Conservation (phyloP, 192 early-diverging fungal genomes). For the Globomyces pollinis-pini region DNA sequence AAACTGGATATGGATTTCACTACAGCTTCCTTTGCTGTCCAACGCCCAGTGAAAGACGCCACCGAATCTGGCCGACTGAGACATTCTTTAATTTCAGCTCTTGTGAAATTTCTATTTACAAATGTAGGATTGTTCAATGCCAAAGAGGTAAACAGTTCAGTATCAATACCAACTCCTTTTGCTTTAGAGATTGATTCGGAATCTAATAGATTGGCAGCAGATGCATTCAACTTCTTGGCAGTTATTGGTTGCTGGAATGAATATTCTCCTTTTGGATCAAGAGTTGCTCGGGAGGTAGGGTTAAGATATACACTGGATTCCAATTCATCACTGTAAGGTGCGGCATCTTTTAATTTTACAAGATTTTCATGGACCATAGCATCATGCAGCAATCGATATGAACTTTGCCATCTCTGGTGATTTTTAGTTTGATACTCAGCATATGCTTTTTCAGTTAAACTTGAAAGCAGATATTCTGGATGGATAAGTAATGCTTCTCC, state of each 20-base stretch:
- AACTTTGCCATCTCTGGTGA: conserved; percentile 60
- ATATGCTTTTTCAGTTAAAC: conserved; percentile 63
- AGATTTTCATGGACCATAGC: conserved; percentile 71
- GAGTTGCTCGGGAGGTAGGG: conserved; percentile 73
- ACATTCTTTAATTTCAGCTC: conserved; percentile 75
- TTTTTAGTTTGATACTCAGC: conserved; percentile 62
- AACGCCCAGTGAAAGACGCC: conserved; percentile 84
- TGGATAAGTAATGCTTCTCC: conserved; percentile 80
- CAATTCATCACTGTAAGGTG: conserved; percentile 77
- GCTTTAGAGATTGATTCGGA: background rate
- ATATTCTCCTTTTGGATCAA: conserved; percentile 67
- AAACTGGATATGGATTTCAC: conserved; percentile 84
- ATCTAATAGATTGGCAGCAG: conserved; percentile 16
- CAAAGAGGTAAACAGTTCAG: conserved; percentile 76
- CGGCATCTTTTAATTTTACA: conserved; percentile 75
- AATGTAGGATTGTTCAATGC: conserved; percentile 77
- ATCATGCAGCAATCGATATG: conserved; percentile 90
- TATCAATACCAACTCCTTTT: conserved; percentile 76
- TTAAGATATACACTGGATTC: conserved; percentile 81
- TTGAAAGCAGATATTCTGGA: conserved; percentile 76
- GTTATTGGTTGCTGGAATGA: conserved; percentile 42
- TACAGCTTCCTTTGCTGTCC: conserved; percentile 95
- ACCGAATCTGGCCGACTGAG: conserved; percentile 56
- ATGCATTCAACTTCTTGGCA: background rate
- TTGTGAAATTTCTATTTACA: conserved; percentile 87